A percentile compares a stretch with the other conserved stretches of the same genome.
Evolutionary conservation across 768 basidiomycete genomes (phyloP).

Genomic region (Agrocybe praecox): DNA sequence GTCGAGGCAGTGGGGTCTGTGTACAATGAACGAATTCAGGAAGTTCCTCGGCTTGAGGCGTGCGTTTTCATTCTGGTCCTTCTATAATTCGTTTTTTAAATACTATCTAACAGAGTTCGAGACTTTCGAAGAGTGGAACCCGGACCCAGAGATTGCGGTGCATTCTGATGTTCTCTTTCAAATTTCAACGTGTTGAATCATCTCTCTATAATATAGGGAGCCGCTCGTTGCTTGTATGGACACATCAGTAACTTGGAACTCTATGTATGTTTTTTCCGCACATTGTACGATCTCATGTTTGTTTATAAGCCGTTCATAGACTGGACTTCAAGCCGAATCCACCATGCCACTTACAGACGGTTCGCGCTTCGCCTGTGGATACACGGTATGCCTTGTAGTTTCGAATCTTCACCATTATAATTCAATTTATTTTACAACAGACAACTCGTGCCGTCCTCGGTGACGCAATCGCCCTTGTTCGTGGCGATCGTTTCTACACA

Average conservation of each 20-base stretch:
- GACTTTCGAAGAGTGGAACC: constrained; percentile 57
- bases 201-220: constrained; percentile 18
- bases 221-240: constrained; percentile 26
- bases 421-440: constrained; percentile 6
- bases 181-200: constrained; percentile 17
- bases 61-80: constrained; percentile 11
- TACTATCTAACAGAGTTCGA: constrained; percentile 32
- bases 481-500: constrained; percentile 7
- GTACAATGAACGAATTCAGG: constrained; percentile 60
- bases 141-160: constrained; percentile 41
- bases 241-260: constrained; percentile 37
- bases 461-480: constrained; percentile 7
- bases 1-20: constrained; percentile 55
- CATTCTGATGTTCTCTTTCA: too few relatives aligned
- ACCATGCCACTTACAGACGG: constrained; percentile 31
- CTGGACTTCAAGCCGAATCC: constrained; percentile 34
- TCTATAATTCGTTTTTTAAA: not conserved
- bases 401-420: too few relatives aligned
- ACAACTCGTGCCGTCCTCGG: constrained; percentile 11
- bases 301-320: constrained; percentile 11
- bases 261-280: constrained; percentile 22
- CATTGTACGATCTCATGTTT: not conserved
- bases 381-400: constrained; percentile 39
- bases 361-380: constrained; percentile 39
- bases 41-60: constrained; percentile 50